Evolutionary conservation across 2,329 filamentous ascomycete species (phyloP), one percentile per base, ranked within the genome.

Genomic region (Rhytidhysteron rufulum): DNA sequence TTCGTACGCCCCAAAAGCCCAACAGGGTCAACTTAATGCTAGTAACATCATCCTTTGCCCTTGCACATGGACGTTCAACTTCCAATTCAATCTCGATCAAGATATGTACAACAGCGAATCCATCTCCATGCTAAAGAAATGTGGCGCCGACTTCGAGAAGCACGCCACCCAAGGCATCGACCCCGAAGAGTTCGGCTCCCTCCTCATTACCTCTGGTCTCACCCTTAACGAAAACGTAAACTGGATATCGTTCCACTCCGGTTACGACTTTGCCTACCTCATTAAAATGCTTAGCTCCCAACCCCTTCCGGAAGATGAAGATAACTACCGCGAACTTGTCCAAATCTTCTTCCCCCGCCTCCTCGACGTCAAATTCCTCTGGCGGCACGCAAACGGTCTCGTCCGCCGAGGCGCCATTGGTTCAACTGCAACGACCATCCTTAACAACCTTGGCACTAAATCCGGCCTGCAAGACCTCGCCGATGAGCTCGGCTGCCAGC

Each of bases 21-120:
- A 72, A 31, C 68, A 71, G 48, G 66, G 68, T 19, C 76, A 78
- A 48, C n/a, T n/a, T n/a, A n/a, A n/a, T n/a, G 68, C 66, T 16
- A 74, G 72, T 47, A 74, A 73, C 48, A 68, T 78, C 39, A 62
- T 73, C n/a, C 75, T 79, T 35, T 82, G 88, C 43, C 91, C 88
- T 13, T 94, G 86, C 61, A 94, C 91, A 15, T 98, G 93, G 93
- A 91, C 96, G 54, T 98, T 98, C 77, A 97, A 98, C 74, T 98
- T 98, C 70, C 85, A 90, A 55, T 98, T 97, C 67, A 93, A 88
- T 2, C 76, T 96, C 8, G 86, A 93, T 51, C 82, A 91, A 29
- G 93, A 98, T 68, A 98, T 98, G 93, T 97, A 94, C 69, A 93
- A 94, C 48, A 86, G 95, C 62, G 86, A 89, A 42, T 96, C 89